Evolutionary conservation across 2,329 filamentous ascomycete species (phyloP), one percentile per base, ranked within the genome.

Genomic region (Aspergillus texensis): DNA sequence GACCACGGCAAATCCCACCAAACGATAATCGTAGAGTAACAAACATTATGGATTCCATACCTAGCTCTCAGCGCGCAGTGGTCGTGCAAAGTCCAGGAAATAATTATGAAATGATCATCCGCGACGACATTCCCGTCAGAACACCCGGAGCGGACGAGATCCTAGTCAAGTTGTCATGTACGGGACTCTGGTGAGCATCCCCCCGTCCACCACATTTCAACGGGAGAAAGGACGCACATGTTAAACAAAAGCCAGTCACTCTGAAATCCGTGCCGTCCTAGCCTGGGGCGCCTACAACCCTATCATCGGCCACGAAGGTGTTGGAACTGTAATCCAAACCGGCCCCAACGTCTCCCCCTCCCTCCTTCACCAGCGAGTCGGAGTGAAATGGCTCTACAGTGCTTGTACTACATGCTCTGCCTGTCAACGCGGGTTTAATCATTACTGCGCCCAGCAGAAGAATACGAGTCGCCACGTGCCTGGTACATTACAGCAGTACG

Each of bases 171-270:
- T n/a, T 41, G 19, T 6, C 39, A 41, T 41, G 39, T n/a, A n/a
- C 39, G 0, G 39, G 39, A 1, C 39, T 41, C 3, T 41, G 39
- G 39, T 41, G 8, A 41, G 39, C 6, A 2, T 41, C 8, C 19
- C 6, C 6, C 1, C 2, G 1, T n/a, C 19, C 6, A 19, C 6
- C 8, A 19, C 14, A 5, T 0, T 6, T 36, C 5, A 16, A 3
- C 5, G 5, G 9, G 9, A 41, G 0, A 6, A 41, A 10, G 19
- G 4, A 9, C 4, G 1, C 2, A n/a, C 6, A 41, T n/a, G 14
- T n/a, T 41, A 5, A 41, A n/a, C 4, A n/a, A n/a, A n/a, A 10
- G 6, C 2, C 16, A 41, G 39, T n/a, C 39, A 41, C 16, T 41
- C 39, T 1, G 39, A 41, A 41, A 41, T 41, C 39, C 39, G 39